Percentiles rank a stretch among this genome's conserved stretches.
phyloP scores from a whole-genome alignment of 2,329 filamentous ascomycete species.

The Aspergillus clavatus region DNA sequence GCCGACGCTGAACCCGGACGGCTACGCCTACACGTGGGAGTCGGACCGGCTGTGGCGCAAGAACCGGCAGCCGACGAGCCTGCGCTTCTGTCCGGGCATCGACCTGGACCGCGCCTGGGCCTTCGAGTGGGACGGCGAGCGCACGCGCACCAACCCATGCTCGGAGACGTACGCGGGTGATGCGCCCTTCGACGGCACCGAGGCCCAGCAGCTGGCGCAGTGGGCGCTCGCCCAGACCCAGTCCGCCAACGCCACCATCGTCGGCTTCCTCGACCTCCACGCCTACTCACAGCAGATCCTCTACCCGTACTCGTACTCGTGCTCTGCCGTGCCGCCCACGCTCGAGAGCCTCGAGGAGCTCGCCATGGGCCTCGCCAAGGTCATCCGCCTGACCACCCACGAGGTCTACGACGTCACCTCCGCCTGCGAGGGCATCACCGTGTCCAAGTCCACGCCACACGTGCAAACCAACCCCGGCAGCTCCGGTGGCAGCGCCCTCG shows the following conservation, averaged over 20 bases:
- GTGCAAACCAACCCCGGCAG: no score
- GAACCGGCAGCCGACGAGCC: conserved; percentile 72
- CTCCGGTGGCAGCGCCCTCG: conserved; percentile 78
- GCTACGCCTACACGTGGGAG: conserved; percentile 91
- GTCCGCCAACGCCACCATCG: conserved; percentile 66
- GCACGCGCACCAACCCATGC: conserved; percentile 70
- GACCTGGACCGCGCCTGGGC: conserved; percentile 86
- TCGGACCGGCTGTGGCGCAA: conserved; percentile 92
- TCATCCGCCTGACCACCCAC: conserved; percentile 74
- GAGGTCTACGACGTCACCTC: conserved; percentile 73
- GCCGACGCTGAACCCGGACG: conserved; percentile 87
- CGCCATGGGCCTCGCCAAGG: conserved; percentile 79
- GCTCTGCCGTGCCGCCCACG: conserved; percentile 70
- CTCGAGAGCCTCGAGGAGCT: conserved; percentile 90
- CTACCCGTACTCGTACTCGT: conserved; percentile 87
- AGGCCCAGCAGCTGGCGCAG: conserved; percentile 67
- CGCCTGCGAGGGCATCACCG: conserved; percentile 76
- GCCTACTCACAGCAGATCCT: conserved; percentile 93
- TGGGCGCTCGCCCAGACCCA: conserved; percentile 79
- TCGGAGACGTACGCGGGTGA: conserved; percentile 86
- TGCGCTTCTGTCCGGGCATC: conserved; percentile 78
- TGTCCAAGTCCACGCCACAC: no score
- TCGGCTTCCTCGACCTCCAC: conserved; percentile 86
- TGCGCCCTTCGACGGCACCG: conserved; percentile 74
- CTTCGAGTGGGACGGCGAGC: conserved; percentile 73